These are phyloP conservation scores for Annulohypoxylon stygium DNA, from an alignment of 495 filamentous ascomycete genomes.

Conservation along the genomic window DNA sequence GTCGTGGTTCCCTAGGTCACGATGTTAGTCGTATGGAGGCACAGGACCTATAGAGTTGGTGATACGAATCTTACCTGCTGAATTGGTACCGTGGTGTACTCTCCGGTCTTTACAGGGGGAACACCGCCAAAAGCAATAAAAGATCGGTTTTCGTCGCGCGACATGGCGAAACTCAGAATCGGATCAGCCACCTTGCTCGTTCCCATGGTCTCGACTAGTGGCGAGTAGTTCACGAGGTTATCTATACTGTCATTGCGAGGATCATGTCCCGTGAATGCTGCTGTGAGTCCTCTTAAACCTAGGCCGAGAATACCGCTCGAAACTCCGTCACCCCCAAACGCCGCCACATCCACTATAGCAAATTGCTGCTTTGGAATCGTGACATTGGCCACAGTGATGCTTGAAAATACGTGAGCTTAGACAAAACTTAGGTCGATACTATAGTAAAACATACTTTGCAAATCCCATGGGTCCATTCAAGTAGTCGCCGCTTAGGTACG, in stretches of 20 bases:
- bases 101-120: conserved; percentile 48
- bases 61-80: conserved; percentile 38
- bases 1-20: conserved; percentile 18
- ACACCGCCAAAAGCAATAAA: conserved; percentile 53
- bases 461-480: conserved; percentile 68
- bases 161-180: conserved; percentile 51
- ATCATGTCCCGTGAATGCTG: conserved; percentile 43
- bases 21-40: background rate
- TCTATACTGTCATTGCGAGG: conserved; percentile 42
- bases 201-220: conserved; percentile 46
- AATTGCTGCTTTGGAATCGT: conserved; percentile 66
- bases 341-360: conserved; percentile 62
- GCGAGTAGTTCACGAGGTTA: conserved; percentile 46
- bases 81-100: conserved; percentile 45
- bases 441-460: conserved; percentile 52
- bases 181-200: conserved; percentile 43
- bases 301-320: conserved; percentile 68
- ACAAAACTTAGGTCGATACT: background rate
- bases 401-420: conserved; percentile 9
- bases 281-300: conserved; percentile 62
- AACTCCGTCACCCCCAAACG: conserved; percentile 61
- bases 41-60: background rate
- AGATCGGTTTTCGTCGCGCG: conserved; percentile 48
- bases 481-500: conserved; percentile 67
- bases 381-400: conserved; percentile 63